Evolutionary conservation across 257 asterid genomes (phyloP).

Genomic region (Oldenlandia corymbosa): DNA sequence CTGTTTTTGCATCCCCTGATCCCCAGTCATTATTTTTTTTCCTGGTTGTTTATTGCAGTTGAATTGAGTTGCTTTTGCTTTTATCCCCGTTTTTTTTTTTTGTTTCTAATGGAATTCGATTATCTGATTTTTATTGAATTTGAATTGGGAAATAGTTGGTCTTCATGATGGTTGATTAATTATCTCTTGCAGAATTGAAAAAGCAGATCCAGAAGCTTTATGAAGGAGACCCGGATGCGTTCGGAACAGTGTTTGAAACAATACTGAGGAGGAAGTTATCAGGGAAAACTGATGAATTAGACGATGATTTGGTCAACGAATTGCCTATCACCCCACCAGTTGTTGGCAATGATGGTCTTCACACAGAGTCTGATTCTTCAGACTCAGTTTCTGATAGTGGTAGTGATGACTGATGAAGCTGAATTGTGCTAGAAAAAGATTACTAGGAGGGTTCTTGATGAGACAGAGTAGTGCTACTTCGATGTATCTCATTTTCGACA

Average conservation of each 20-base stretch:
- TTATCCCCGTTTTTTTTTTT: too few species aligned
- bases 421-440: neutral
- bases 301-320: conserved; percentile 26
- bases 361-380: conserved; percentile 11
- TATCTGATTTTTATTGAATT: too few species aligned
- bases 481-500: too few species aligned
- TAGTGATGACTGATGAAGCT: neutral
- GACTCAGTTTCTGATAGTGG: too few species aligned
- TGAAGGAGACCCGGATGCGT: conserved; percentile 28
- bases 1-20: too few species aligned
- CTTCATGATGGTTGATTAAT: too few species aligned
- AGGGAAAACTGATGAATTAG: conserved; percentile 26
- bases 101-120: too few species aligned
- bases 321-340: conserved; percentile 10
- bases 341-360: conserved; percentile 8
- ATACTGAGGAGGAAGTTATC: conserved; percentile 26
- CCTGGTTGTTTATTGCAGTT: neutral
- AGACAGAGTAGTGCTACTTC: too few species aligned
- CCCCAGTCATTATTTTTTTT: neutral
- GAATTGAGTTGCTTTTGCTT: too few species aligned
- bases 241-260: conserved; percentile 30
- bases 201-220: conserved; percentile 23
- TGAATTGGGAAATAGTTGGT: too few species aligned
- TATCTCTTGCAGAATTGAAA: conserved; percentile 23
- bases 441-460: too few species aligned